Base-by-base conservation (phyloP, 148 eudicot species). In the Mesembryanthemum crystallinum region DNA sequence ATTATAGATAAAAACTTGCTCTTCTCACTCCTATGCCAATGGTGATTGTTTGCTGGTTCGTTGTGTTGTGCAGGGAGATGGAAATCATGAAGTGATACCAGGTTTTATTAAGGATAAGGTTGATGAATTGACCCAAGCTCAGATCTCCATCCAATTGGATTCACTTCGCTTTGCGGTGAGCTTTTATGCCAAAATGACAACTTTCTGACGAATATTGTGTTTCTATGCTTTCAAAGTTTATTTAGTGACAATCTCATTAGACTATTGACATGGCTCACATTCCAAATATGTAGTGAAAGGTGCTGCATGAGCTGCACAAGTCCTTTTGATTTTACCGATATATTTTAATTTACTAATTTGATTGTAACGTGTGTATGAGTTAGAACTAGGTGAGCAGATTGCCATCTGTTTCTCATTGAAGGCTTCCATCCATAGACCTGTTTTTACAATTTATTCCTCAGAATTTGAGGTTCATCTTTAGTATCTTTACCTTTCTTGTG, bases 121-220 rank as follows among this genome's bases (percentile, higher is more conserved):
- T 73, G 83, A 69, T 42, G 78, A 76, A 64, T 74, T 70, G 80
- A 67, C 54, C 71, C 85, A 82, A 86, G 71, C 67, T 66, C 86
- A 75, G 61, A 72, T 72, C 73, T 74, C 80, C 61, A 66, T 83
- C 30, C 83, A 75, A 73, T 76, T 74, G 57, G 83, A 77, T 73
- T 75, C 78, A 79, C 92, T 95, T 24, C 91, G 94, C n/a, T 95
- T 95, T 72, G 91, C 91, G 88, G 99, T 95, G 81, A 71, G 79
- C 32, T 35, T 72, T 72, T 69, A 39, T 66, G 61, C 76, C 25
- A 64, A 55, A 25, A 8, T 32, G 60, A 6, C 37, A 13, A 47
- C 30, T 29, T 58, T 35, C 11, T 64, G 25, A 39, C n/a, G 24
- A 23, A 20, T 68, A 39, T 39, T 15, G 51, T 72, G 70, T 57